Base-by-base conservation (phyloP, 2,329 filamentous ascomycete genomes). In the Phyllachora maydis region DNA sequence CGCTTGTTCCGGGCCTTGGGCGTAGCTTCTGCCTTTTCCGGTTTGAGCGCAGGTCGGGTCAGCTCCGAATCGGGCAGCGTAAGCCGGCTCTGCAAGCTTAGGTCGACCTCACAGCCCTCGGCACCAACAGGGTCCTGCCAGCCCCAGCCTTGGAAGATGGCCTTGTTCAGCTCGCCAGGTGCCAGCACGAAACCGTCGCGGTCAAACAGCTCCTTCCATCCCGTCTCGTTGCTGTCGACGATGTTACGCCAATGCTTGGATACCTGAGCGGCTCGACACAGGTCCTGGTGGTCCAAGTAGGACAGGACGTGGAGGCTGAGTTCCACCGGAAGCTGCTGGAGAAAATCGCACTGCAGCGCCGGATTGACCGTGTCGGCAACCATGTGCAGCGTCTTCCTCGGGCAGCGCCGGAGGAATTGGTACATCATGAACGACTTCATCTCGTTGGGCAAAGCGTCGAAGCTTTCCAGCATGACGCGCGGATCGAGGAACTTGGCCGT, bases 381-480 rank as follows among this genome's bases (percentile, higher is more conserved):
- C 26, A 91, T 72, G 39, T 88, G 81, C 4, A 98, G 57, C 0
- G 83, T 92, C 19, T 81, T 74, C 34, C 90, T 76, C 5, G 81
- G 68, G 40, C 83, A 95, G 22, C 88, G 65, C 27, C 79, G 73
- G 14, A 98, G 61, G 26, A 98, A 68, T 42, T 98, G 85, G 42
- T 90, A 95, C 70, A 98, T 91, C 50, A 98, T 73, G 41, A 91
- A 91, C 0, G 76, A 77, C 49, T 98, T 88, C 64, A 98, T 70
- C 37, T 88, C 75, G 21, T 77, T 68, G 2, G 85, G 82, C 60
- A 98, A 76, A 5, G 75, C 65, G 43, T 95, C 85, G 37, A 95
- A 98, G 3, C 72, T 71, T 35, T 92, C 77, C 10, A 98, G 52
- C 59, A 98, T 78, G 10, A 61, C 65, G 6, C 77, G 77, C n/a